Percentiles rank a stretch among this genome's conserved stretches.
Conservation (phyloP, 2,329 filamentous ascomycete species). For the Exophiala sp. region DNA sequence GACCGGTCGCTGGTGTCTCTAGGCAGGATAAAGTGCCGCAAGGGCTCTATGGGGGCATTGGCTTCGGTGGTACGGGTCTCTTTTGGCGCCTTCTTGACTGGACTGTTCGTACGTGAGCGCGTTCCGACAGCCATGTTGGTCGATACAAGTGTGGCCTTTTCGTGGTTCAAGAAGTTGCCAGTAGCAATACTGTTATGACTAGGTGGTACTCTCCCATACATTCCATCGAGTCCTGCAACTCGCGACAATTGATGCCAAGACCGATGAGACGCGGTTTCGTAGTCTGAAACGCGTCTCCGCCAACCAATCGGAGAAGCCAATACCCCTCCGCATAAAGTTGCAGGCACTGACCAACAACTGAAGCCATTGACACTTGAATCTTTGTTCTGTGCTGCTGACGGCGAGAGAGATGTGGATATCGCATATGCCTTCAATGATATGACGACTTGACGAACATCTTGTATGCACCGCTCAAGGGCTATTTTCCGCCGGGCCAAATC, state of each 20-base stretch:
- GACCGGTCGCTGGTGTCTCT: slow-evolving; percentile 47
- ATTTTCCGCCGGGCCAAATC: background rate
- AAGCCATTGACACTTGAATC: background rate
- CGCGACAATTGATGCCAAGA: slow-evolving; percentile 1
- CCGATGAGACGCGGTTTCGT: background rate
- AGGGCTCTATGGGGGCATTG: slow-evolving; percentile 33
- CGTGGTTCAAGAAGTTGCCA: background rate
- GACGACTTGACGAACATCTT: background rate
- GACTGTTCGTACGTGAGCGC: slow-evolving; percentile 23
- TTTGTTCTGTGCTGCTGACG: background rate
- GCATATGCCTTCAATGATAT: background rate
- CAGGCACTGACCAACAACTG: background rate
- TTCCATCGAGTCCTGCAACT: background rate
- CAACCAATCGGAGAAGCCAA: slow-evolving; percentile 16
- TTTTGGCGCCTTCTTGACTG: slow-evolving; percentile 19
- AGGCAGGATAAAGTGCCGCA: slow-evolving; percentile 54
- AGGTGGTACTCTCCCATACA: too few relatives aligned
- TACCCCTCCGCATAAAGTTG: slow-evolving; percentile 8
- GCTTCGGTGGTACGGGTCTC: background rate
- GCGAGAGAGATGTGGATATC: background rate
- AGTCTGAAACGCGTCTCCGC: slow-evolving; percentile 7
- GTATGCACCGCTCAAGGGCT: background rate
- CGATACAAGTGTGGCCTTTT: background rate
- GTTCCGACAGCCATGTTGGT: slow-evolving; percentile 18
- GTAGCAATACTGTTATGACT: too few relatives aligned